Base-by-base conservation (phyloP, 2,329 filamentous ascomycete genomes). In the Fusarium burgessii region DNA sequence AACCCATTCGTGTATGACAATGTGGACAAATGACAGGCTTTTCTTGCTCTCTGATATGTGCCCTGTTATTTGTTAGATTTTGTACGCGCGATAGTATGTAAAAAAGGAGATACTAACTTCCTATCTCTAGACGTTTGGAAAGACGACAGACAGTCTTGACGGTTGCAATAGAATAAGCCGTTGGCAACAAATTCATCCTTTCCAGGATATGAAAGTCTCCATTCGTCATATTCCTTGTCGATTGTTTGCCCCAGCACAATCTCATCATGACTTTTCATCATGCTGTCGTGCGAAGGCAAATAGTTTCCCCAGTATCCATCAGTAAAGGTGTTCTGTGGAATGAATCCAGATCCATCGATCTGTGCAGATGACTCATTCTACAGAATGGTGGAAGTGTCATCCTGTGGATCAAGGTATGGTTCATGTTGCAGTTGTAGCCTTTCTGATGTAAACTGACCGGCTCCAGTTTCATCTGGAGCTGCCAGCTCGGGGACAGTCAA, bases 301-400 rank as follows among this genome's bases (percentile, higher is more conserved):
- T 17, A 38, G 18, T 38, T 27, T 51, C 23, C 15, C 15, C 5
- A 27, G 9, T 14, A 38, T n/a, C 3, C 11, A 42, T 18, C 51
- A 54, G 38, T 54, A 25, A 33, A 43, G 38, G 38, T 42, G 6
- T 43, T 42, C 38, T 54, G 51, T 42, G 51, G 51, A 33, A 42
- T 33, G 38, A 54, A 43, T 20, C 38, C 38, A 54, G n/a, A 13
- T 43, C 6, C 17, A 43, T 54, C 14, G 51, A 54, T 54, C 38
- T 32, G 38, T 43, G 14, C 38, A 54, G 51, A n/a, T 54, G 38
- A 10, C 51, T 54, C 38, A 54, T 33, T 54, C 51, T 54, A 54
- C n/a, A 42, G 51, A 54, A 54, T 54, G 38, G 27, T 54, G 51
- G 38, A 43, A 54, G 18, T 9, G 38, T 42, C 29, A 6, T 17